Evolutionary conservation across 257 asterid species (phyloP).

Genomic region (Fraxinus anomala): DNA sequence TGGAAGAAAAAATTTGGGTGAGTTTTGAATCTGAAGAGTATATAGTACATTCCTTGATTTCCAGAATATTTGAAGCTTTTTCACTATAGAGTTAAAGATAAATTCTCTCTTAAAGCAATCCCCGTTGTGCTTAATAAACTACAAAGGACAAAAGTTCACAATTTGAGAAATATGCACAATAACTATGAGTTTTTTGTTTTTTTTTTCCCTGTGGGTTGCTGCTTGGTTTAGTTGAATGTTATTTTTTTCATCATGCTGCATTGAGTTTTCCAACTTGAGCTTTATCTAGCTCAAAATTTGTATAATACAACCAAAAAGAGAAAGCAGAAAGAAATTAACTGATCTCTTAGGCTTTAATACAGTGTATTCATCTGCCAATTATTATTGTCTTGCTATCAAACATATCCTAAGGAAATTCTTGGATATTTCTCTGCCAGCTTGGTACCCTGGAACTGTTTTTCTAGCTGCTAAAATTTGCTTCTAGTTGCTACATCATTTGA

Average conservation of each 20-base stretch:
- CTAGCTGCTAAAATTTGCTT: constrained; percentile 12
- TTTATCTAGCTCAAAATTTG: not conserved
- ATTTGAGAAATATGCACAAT: not conserved
- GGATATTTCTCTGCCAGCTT: not conserved
- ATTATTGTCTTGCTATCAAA: constrained; percentile 5
- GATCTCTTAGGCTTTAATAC: not conserved
- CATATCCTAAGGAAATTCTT: constrained; percentile 6
- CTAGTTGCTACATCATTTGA: constrained; percentile 1
- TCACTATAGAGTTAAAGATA: not conserved
- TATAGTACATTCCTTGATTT: not conserved
- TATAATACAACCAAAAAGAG: not conserved
- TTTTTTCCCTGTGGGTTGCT: constrained; percentile 10
- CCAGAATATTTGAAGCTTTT: not conserved
- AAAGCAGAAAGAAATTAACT: not conserved
- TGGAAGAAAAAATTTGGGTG: not conserved
- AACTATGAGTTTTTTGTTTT: not conserved
- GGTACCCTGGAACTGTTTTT: not conserved
- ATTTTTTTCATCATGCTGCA: not conserved
- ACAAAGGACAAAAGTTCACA: not conserved
- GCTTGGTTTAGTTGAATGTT: not conserved
- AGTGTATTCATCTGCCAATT: constrained; percentile 16
- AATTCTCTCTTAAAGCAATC: constrained; percentile 1
- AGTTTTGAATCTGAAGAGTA: not conserved
- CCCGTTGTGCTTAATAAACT: not conserved
- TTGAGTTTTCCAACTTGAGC: constrained; percentile 17